These are phyloP conservation scores for Suillus plorans DNA, from an alignment of 768 basidiomycete genomes.

Conservation along the genomic window DNA sequence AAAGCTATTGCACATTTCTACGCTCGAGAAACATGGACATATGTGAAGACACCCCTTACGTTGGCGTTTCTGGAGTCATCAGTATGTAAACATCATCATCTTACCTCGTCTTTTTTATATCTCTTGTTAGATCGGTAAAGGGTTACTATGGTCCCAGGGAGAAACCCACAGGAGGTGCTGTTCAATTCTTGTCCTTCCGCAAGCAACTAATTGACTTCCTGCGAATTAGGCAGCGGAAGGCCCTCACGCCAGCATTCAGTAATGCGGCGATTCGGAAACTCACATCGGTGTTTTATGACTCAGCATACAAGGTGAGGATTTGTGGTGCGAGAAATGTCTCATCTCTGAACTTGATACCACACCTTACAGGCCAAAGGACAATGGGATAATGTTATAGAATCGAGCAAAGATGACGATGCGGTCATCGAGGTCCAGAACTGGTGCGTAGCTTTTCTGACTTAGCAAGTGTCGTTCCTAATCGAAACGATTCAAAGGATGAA, in stretches of 20 bases:
- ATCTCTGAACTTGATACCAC: background rate
- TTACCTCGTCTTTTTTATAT: background rate
- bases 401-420: slow-evolving; percentile 14
- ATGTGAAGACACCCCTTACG: slow-evolving; percentile 39
- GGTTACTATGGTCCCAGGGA: slow-evolving; percentile 27
- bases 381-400: slow-evolving; percentile 30
- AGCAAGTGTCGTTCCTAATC: background rate
- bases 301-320: slow-evolving; percentile 39
- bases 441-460: slow-evolving; percentile 4
- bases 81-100: slow-evolving; percentile 5
- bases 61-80: slow-evolving; percentile 30
- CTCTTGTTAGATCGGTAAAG: slow-evolving; percentile 23
- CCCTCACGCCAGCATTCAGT: slow-evolving; percentile 41
- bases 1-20: slow-evolving; percentile 52
- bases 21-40: slow-evolving; percentile 29
- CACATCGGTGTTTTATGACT: slow-evolving; percentile 39
- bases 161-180: background rate
- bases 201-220: background rate
- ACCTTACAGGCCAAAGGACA: slow-evolving; percentile 25
- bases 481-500: slow-evolving; percentile 29
- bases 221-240: slow-evolving; percentile 33
- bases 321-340: background rate
- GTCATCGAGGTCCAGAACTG: slow-evolving; percentile 40
- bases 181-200: background rate
- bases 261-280: slow-evolving; percentile 39